Conservation (phyloP, 140 eudicot species). For the Flaveria floridana region DNA sequence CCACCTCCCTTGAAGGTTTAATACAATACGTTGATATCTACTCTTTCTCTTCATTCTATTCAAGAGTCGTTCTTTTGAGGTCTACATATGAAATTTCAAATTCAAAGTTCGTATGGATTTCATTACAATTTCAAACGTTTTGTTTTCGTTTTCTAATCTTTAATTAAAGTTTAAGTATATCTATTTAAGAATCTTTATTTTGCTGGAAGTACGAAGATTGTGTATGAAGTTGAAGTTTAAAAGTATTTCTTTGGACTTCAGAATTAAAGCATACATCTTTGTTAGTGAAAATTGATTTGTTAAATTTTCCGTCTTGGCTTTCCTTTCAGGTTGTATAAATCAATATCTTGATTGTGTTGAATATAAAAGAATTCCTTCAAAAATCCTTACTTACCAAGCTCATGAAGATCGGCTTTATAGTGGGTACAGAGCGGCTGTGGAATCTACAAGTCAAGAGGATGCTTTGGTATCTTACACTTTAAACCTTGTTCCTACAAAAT, state of each 20-base stretch:
- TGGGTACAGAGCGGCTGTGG: conserved; percentile 77
- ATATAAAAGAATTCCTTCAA: conserved; percentile 60
- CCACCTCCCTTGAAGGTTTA: conserved; percentile 76
- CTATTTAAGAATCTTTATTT: not conserved
- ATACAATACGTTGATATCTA: not conserved
- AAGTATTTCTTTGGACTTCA: conserved; percentile 2
- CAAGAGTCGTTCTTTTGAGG: conserved; percentile 9
- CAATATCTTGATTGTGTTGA: conserved; percentile 68
- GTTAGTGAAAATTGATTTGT: not conserved
- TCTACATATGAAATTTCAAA: not conserved
- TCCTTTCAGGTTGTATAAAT: conserved; percentile 59
- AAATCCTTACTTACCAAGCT: conserved; percentile 60
- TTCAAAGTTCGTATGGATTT: conserved; percentile 15
- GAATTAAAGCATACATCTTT: not conserved
- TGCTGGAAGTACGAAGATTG: conserved; percentile 4
- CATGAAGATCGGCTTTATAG: conserved; percentile 59
- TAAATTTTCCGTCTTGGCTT: not conserved
- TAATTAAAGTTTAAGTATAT: not conserved
- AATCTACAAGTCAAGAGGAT: conserved; percentile 72
- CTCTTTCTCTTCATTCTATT: not conserved
- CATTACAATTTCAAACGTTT: not conserved
- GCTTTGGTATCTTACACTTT: conserved; percentile 49
- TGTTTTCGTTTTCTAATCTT: not conserved
- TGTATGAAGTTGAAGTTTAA: not conserved
- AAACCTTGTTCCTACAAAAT: not conserved